These are phyloP conservation scores for Malassezia slooffiae DNA, from an alignment of 1,284 basidiomycete genomes.

Conservation along the genomic window DNA sequence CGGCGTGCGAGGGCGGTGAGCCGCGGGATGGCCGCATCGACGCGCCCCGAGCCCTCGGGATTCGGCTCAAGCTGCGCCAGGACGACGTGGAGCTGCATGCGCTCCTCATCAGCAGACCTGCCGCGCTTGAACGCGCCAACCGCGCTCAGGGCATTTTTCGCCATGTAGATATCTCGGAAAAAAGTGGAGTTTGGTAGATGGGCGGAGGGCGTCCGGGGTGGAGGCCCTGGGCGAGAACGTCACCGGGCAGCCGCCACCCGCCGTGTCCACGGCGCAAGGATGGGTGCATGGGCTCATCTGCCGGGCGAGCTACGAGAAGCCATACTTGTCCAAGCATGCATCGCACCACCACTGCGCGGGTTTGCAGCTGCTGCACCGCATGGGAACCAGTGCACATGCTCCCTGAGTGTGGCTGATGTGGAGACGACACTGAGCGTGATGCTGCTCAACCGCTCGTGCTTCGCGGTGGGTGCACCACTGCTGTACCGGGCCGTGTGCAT, in stretches of 20 bases:
- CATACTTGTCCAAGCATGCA: slow-evolving; percentile 6
- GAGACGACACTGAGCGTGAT: slow-evolving; percentile 1
- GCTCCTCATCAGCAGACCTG: neutral
- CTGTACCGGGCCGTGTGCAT: slow-evolving; percentile 9
- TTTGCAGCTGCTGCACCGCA: neutral
- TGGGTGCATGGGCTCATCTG: too few relatives aligned
- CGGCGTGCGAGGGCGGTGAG: neutral
- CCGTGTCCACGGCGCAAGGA: too few relatives aligned
- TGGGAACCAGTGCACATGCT: too few relatives aligned
- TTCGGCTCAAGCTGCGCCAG: slow-evolving; percentile 19
- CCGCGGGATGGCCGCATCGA: neutral
- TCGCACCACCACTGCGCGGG: neutral
- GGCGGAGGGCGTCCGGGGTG: too few relatives aligned
- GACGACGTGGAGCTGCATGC: slow-evolving; percentile 11
- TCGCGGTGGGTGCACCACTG: slow-evolving; percentile 13
- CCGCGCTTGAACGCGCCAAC: slow-evolving; percentile 5
- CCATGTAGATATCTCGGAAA: too few relatives aligned
- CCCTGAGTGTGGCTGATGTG: neutral
- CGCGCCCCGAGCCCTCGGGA: neutral
- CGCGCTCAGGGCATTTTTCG: too few relatives aligned
- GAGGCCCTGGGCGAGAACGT: too few relatives aligned
- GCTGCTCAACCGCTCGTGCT: slow-evolving; percentile 13
- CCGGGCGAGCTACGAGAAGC: neutral
- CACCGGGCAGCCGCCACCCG: too few relatives aligned
- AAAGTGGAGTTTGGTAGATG: too few relatives aligned